Base-by-base conservation (phyloP, 2,329 filamentous ascomycete genomes). In the Cladosporium sphaerospermum region DNA sequence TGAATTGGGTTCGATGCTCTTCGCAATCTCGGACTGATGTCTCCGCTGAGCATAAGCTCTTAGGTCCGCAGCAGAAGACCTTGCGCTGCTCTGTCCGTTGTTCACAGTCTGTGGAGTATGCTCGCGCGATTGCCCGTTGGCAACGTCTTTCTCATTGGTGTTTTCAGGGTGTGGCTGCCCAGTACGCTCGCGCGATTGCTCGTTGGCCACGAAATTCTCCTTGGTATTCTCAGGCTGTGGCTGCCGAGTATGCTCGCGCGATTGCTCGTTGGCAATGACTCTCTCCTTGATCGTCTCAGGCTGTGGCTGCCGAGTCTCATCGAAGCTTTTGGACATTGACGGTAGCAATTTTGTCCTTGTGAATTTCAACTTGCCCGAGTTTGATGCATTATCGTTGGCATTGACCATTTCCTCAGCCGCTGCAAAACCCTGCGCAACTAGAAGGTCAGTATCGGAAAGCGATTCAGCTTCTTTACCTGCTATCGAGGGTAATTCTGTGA, bases 401-500 rank as follows among this genome's bases (percentile, higher is more conserved):
- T n/a, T 31, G 14, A 39, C 18, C 31, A 23, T 32, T 28, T 8
- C 18, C 40, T 39, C 45, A 36, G 18, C 18, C 9, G 55, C 19
- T 9, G 51, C 41, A 43, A 58, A 61, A 41, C 55, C 58, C 36
- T 42, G 45, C 18, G 56, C 58, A 13, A 61, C 59, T 9, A 61
- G 46, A 28, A 54, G 46, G 14, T 58, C 55, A 8, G 54, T 53
- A 18, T 54, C 55, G 8, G 37, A 46, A 10, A 41, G 31, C 36
- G 37, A 4, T 0, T 28, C 23, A 2, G 7, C 23, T 28, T 28
- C 23, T 7, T 28, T 2, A 28, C 7, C 23, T 28, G 7, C 23
- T 28, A 28, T 28, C 5, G 23, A 28, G 23, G 23, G 23, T 7
- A 28, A 5, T 28, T 5, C 23, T 28, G 23, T 5, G 5, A 28